A percentile compares a stretch with the other conserved stretches of the same genome.
These are phyloP conservation scores for Mucor indicus DNA, from an alignment of 371 early-diverging fungal genomes.

Conservation along the genomic window DNA sequence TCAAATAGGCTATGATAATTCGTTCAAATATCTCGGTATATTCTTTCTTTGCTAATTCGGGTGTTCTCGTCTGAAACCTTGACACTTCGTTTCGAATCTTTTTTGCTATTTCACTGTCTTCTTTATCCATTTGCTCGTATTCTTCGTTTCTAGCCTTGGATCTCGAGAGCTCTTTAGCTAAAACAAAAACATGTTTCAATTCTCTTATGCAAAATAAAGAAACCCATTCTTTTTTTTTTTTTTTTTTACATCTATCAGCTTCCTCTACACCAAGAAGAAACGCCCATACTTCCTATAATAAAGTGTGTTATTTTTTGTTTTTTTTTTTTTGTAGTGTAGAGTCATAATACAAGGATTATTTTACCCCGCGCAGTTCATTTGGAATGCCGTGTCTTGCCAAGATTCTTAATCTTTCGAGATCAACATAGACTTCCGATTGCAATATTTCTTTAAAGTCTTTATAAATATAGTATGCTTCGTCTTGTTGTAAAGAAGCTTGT, in stretches of 20 bases:
- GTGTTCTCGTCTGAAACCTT: conserved; percentile 57
- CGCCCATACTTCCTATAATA: conserved; percentile 75
- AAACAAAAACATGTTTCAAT: conserved; percentile 5
- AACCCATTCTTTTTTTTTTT: conserved; percentile 1
- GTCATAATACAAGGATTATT: neutral
- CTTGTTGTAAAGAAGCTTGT: no score
- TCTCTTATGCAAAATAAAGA: neutral
- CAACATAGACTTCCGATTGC: conserved; percentile 77
- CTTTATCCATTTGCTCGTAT: conserved; percentile 68
- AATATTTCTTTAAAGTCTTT: conserved; percentile 76
- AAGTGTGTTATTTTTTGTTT: neutral
- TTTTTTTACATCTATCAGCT: conserved; percentile 71
- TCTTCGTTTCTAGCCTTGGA: conserved; percentile 60
- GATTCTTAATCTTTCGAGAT: conserved; percentile 72
- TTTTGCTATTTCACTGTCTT: conserved; percentile 65
- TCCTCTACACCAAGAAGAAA: conserved; percentile 79
- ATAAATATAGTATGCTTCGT: conserved; percentile 40
- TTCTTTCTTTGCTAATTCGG: conserved; percentile 17
- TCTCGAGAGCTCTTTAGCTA: conserved; percentile 67
- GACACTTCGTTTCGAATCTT: conserved; percentile 77
- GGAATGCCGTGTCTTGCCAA: conserved; percentile 80
- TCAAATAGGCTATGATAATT: conserved; percentile 75
- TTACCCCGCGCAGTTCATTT: conserved; percentile 71
- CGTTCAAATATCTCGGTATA: conserved; percentile 57
- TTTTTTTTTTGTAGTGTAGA: neutral